phyloP scores from a whole-genome alignment of 768 basidiomycete species.

The Panus rudis region DNA sequence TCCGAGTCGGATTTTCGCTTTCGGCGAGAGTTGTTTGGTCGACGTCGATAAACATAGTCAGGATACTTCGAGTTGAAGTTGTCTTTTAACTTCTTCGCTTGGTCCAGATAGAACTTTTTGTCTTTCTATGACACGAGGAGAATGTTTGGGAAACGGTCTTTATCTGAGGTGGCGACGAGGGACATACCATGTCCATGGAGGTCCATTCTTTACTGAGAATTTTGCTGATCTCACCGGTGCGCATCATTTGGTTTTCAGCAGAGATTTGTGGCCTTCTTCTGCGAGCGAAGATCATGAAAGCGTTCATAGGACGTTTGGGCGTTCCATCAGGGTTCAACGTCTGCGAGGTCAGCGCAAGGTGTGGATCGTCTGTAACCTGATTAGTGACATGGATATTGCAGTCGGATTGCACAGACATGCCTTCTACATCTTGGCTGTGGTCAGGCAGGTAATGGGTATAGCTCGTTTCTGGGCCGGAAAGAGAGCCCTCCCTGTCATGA shows the following conservation, averaged over 20 bases:
- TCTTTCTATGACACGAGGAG: conserved; percentile 60
- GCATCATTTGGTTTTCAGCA: conserved; percentile 83
- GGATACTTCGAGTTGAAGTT: conserved; percentile 81
- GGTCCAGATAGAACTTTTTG: conserved; percentile 84
- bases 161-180: conserved; percentile 7
- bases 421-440: conserved; percentile 12
- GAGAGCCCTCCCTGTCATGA: conserved; percentile 32
- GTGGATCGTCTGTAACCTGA: conserved; percentile 28
- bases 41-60: conserved; percentile 83
- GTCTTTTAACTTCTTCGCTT: conserved; percentile 81
- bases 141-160: no score
- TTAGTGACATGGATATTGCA: conserved; percentile 9
- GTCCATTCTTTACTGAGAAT: conserved; percentile 85
- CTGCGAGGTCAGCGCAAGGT: conserved; percentile 58
- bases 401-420: conserved; percentile 13
- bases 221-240: conserved; percentile 87
- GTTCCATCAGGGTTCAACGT: conserved; percentile 82
- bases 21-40: conserved; percentile 82
- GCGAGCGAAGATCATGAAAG: conserved; percentile 90
- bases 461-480: conserved; percentile 43
- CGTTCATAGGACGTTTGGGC: conserved; percentile 88
- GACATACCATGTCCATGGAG: conserved; percentile 62
- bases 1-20: conserved; percentile 37
- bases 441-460: conserved; percentile 9
- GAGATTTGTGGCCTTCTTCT: conserved; percentile 77